Conservation (phyloP, 495 filamentous ascomycete species). For the Penicillium silybi region DNA sequence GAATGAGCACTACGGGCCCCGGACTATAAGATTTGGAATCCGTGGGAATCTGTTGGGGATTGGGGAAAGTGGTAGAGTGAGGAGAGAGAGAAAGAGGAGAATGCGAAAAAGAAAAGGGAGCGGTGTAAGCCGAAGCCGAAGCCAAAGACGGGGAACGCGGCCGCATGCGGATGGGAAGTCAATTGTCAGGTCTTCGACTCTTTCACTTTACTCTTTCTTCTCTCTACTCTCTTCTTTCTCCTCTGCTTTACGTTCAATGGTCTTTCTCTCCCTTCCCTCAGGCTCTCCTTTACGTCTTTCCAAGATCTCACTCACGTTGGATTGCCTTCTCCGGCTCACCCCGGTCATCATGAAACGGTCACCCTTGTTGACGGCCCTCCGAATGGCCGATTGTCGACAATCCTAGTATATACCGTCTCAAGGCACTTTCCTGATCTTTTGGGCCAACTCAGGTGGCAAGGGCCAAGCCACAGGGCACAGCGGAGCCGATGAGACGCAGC, state of each 20-base stretch:
- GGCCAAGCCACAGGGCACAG: background rate
- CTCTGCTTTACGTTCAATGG: too few relatives aligned
- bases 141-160: constrained; percentile 8
- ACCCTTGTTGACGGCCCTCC: background rate
- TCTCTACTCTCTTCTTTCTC: background rate
- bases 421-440: background rate
- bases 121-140: constrained; percentile 10
- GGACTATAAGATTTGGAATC: background rate
- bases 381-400: background rate
- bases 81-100: background rate
- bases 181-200: background rate
- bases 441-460: background rate
- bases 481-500: background rate
- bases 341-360: background rate
- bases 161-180: constrained; percentile 14
- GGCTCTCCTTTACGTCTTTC: background rate
- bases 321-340: background rate
- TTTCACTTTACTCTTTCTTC: too few relatives aligned
- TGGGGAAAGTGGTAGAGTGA: background rate
- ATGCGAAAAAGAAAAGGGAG: constrained; percentile 2
- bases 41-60: background rate
- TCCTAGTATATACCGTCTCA: background rate
- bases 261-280: background rate
- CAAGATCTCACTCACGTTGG: background rate
- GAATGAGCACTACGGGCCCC: background rate